Evolutionary conservation across 306 rosid species (phyloP).

Genomic region (Glycine latifolia): DNA sequence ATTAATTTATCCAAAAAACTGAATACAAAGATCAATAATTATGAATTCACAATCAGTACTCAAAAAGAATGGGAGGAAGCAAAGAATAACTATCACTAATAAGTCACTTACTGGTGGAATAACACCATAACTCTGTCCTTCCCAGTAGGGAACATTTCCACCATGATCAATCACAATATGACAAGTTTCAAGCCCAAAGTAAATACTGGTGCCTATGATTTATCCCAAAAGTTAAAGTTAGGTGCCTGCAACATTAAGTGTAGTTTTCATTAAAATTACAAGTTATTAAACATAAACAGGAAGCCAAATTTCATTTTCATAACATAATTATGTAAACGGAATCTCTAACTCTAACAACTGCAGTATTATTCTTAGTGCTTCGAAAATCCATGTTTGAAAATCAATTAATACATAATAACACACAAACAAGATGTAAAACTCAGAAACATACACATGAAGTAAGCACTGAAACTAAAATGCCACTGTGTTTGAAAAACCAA

Average conservation of each 20-base stretch:
- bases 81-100: slow-evolving; percentile 14
- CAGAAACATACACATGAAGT: background rate
- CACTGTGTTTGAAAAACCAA: slow-evolving; percentile 24
- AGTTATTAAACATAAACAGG: slow-evolving; percentile 6
- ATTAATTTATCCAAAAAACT: slow-evolving; percentile 5
- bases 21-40: slow-evolving; percentile 6
- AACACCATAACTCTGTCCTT: slow-evolving; percentile 98
- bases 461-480: background rate
- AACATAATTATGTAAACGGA: slow-evolving; percentile 14
- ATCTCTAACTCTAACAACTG: background rate
- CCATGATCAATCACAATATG: slow-evolving; percentile 95
- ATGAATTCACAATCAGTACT: slow-evolving; percentile 5
- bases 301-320: slow-evolving; percentile 12
- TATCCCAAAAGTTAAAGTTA: slow-evolving; percentile 60
- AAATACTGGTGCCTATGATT: slow-evolving; percentile 62
- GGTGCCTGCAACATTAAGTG: slow-evolving; percentile 60
- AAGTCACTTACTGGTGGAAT: slow-evolving; percentile 85
- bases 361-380: background rate
- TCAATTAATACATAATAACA: background rate
- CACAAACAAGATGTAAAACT: background rate
- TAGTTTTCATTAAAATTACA: slow-evolving; percentile 28
- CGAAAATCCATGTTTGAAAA: background rate
- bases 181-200: slow-evolving; percentile 80
- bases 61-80: slow-evolving; percentile 10
- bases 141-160: slow-evolving; percentile 98